Percentiles rank a stretch among this genome's conserved stretches.
Evolutionary conservation across 2,329 filamentous ascomycete genomes (phyloP).

Genomic region (Colletotrichum navitas): DNA sequence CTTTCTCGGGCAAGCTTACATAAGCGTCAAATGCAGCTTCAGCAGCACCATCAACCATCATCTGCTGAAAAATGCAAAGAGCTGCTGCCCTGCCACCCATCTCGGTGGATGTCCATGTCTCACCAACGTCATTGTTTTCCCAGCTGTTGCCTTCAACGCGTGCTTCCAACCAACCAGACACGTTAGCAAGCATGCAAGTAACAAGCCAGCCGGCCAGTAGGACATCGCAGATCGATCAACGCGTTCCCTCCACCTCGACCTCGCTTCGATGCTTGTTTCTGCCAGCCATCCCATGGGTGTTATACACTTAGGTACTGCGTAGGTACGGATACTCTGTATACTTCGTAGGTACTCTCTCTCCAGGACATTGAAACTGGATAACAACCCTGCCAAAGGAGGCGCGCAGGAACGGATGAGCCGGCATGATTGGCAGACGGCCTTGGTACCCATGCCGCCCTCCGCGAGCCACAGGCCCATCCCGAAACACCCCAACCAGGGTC

Average conservation of each 20-base stretch:
- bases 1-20: not conserved
- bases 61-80: not conserved
- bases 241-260: not conserved
- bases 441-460: not conserved
- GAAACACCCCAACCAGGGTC: constrained; percentile 27
- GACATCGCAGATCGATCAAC: constrained; percentile 6
- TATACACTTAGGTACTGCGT: too few species aligned
- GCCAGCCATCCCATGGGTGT: constrained; percentile 27
- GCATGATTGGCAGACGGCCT: constrained; percentile 29
- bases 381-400: constrained; percentile 11
- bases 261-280: constrained; percentile 7
- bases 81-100: not conserved
- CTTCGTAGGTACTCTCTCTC: too few species aligned
- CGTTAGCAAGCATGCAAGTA: constrained; percentile 7
- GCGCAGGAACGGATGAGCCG: not conserved
- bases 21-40: not conserved
- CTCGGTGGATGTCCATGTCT: constrained; percentile 34
- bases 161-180: constrained; percentile 21
- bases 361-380: too few species aligned
- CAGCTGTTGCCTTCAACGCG: constrained; percentile 15
- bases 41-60: constrained; percentile 8
- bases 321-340: not conserved
- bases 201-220: constrained; percentile 11
- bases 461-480: constrained; percentile 24
- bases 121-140: constrained; percentile 39